These are phyloP conservation scores for Populus ilicifolia DNA, from an alignment of 345 rosid genomes.

Conservation along the genomic window DNA sequence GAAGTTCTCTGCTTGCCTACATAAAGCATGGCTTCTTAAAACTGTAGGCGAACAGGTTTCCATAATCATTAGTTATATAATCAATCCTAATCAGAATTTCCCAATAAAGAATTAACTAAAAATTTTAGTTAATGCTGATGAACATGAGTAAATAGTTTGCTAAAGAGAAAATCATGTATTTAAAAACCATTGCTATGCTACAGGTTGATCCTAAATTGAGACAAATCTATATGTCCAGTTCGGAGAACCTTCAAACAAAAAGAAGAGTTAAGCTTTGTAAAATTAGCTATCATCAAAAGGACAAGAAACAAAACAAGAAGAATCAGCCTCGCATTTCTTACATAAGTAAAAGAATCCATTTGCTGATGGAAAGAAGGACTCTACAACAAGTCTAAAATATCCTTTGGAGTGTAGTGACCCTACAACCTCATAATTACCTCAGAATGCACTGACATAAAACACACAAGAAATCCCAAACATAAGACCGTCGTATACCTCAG, in stretches of 20 bases:
- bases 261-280: background rate
- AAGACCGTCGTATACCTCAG: too few species aligned
- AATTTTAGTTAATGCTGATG: background rate
- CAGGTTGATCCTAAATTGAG: constrained; percentile 76
- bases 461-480: too few species aligned
- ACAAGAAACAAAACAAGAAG: constrained; percentile 8
- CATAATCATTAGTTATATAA: too few species aligned
- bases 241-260: constrained; percentile 62
- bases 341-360: constrained; percentile 70
- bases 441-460: too few species aligned
- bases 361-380: background rate
- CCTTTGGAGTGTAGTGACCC: too few species aligned
- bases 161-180: background rate
- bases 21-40: too few species aligned
- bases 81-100: background rate
- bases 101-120: background rate
- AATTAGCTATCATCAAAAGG: background rate
- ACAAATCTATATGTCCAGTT: constrained; percentile 91
- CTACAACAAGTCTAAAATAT: too few species aligned
- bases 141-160: background rate
- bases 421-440: too few species aligned
- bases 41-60: too few species aligned
- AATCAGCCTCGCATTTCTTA: constrained; percentile 34
- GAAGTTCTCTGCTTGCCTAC: too few species aligned
- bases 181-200: background rate